phyloP scores from a whole-genome alignment of 805 yeast species.

The Metschnikowia kunwiensis region DNA sequence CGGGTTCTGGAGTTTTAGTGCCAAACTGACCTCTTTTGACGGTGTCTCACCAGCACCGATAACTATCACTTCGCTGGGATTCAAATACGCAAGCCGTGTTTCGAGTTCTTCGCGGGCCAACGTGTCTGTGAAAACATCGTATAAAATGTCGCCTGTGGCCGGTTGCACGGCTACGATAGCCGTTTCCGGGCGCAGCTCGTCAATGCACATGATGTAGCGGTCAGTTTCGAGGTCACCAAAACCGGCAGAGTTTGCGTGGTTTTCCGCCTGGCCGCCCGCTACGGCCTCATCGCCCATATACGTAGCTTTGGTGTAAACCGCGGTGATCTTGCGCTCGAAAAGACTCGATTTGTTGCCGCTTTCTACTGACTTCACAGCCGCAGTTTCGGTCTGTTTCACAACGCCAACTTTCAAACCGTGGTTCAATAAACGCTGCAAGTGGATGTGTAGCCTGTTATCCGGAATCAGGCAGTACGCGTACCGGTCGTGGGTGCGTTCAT shows the following conservation, averaged over 20 bases:
- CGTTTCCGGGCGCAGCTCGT: slow-evolving; percentile 18
- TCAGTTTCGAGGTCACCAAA: too few relatives aligned
- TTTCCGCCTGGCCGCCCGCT: neutral
- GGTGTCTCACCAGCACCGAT: slow-evolving; percentile 32
- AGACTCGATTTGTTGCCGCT: slow-evolving; percentile 46
- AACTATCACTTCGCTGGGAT: slow-evolving; percentile 71
- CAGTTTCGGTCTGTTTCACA: slow-evolving; percentile 80
- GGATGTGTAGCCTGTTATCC: slow-evolving; percentile 66
- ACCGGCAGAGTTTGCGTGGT: slow-evolving; percentile 4
- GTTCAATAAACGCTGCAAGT: slow-evolving; percentile 67
- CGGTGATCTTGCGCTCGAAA: slow-evolving; percentile 65
- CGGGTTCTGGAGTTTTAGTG: slow-evolving; percentile 19
- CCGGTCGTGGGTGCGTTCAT: slow-evolving; percentile 48
- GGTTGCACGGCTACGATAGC: slow-evolving; percentile 66
- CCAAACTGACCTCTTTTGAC: slow-evolving; percentile 29
- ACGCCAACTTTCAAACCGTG: slow-evolving; percentile 81
- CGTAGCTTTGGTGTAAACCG: slow-evolving; percentile 79
- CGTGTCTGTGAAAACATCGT: slow-evolving; percentile 67
- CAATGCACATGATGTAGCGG: slow-evolving; percentile 46
- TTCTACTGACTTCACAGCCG: slow-evolving; percentile 62
- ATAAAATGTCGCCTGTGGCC: slow-evolving; percentile 69
- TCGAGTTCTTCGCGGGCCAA: slow-evolving; percentile 59
- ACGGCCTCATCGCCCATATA: slow-evolving; percentile 58
- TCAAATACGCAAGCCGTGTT: slow-evolving; percentile 68
- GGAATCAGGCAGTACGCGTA: slow-evolving; percentile 89